Evolutionary conservation across 169 alveolate genomes (phyloP), one percentile per base, ranked within the genome.

Genomic region (Plasmodium fragile): DNA sequence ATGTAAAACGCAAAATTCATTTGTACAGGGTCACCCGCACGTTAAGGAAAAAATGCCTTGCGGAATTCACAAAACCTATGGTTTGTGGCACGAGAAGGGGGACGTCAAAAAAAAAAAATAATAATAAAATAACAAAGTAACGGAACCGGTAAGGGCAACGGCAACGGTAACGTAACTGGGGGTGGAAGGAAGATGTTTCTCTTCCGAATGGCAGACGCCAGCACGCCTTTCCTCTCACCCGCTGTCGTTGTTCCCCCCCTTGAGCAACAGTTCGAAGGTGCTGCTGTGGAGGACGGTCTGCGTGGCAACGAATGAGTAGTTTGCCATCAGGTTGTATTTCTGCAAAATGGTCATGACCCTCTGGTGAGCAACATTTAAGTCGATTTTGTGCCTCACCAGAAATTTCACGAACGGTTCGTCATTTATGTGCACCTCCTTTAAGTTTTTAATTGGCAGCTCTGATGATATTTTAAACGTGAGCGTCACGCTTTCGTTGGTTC

Each of bases 281-380:
- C 79, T 70, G 32, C 39, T 32, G 43, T 81, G 92, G 13, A 91
- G 83, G 55, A 91, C 34, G 22, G 94, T 81, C 53, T 91, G 92
- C n/a, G 85, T 39, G 25, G 92, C 92, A 80, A 91, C 94, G 36
- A 91, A 55, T 8, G 94, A 91, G 73, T 91, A 91, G 41, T 91
- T 91, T 10, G 94, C 84, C 65, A 49, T 80, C n/a, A 91, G 55
- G 36, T 91, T 81, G 83, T 81, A 71, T 49, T 45, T 71, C 75
- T 81, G 83, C 32, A 81, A 59, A 70, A 81, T 81, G 5, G 70
- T 70, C 92, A 91, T 81, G 53, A 91, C 92, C 53, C 83, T 73
- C 75, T 91, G 71, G 39, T 91, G 94, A 28, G 92, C 92, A 70
- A 91, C 36, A 72, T 91, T 91, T 55, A 91, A 81, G 75, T 91